phyloP scores from a whole-genome alignment of 345 rosid species.

The Citrus mangshanensis region DNA sequence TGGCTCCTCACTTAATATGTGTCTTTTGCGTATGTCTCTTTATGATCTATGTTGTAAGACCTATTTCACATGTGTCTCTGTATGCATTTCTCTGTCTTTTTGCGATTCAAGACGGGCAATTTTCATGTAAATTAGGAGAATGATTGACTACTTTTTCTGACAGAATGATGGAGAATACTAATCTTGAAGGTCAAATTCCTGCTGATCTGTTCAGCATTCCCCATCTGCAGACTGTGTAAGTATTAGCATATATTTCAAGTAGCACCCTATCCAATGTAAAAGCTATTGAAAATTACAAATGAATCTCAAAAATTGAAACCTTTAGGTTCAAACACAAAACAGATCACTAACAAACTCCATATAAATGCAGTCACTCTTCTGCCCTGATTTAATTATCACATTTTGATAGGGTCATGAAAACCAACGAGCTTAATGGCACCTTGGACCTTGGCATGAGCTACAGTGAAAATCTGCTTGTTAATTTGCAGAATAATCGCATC shows the following conservation, averaged over 20 bases:
- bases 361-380: not conserved
- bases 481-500: constrained; percentile 54
- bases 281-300: not conserved
- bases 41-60: not conserved
- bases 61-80: not conserved
- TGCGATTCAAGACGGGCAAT: not conserved
- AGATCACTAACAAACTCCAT: not conserved
- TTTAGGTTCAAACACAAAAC: not conserved
- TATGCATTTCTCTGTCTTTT: not conserved
- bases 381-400: not conserved
- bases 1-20: not conserved
- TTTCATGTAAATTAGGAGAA: not conserved
- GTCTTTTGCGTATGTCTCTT: not conserved
- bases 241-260: not conserved
- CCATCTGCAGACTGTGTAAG: constrained; percentile 73
- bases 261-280: not conserved
- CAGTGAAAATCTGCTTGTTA: constrained; percentile 48
- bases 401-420: constrained; percentile 42
- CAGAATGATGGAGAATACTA: constrained; percentile 64
- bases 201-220: constrained; percentile 44
- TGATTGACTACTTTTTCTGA: not conserved
- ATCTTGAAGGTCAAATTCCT: constrained; percentile 58
- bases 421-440: constrained; percentile 47
- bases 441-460: constrained; percentile 47
- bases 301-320: not conserved